Percentiles rank a stretch among this genome's conserved stretches.
Conservation (phyloP, 768 basidiomycete genomes). For the Phanerodontia chrysosporium region DNA sequence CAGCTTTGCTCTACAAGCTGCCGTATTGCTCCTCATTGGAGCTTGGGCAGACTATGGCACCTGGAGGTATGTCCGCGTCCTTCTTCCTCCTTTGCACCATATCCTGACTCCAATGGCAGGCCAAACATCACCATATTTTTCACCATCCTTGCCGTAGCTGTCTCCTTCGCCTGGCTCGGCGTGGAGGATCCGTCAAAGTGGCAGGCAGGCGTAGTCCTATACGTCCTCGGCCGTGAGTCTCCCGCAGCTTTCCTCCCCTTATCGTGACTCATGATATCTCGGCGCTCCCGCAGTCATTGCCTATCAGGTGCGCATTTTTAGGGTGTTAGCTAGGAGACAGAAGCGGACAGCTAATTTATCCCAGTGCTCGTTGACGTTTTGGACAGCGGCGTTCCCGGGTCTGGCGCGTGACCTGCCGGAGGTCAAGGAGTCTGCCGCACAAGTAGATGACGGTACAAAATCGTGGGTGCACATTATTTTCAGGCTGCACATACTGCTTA, state of each 20-base stretch:
- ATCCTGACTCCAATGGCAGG: too few species aligned
- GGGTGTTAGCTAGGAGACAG: neutral
- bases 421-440: conserved; percentile 47
- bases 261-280: conserved; percentile 2
- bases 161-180: conserved; percentile 77
- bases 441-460: conserved; percentile 40
- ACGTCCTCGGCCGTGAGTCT: conserved; percentile 58
- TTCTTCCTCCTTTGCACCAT: neutral
- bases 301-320: conserved; percentile 47
- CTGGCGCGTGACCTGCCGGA: conserved; percentile 67
- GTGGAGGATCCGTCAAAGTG: conserved; percentile 63
- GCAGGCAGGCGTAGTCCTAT: conserved; percentile 56
- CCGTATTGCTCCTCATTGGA: conserved; percentile 59
- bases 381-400: conserved; percentile 81
- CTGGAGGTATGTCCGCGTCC: conserved; percentile 50
- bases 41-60: conserved; percentile 82
- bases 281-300: conserved; percentile 49
- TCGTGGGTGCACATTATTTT: conserved; percentile 32
- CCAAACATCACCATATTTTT: conserved; percentile 78
- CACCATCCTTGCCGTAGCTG: conserved; percentile 57
- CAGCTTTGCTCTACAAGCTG: conserved; percentile 73
- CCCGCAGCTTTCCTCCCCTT: neutral
- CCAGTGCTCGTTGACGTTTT: conserved; percentile 70
- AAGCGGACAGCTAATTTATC: neutral
- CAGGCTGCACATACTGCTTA: neutral